Conservation (phyloP, 2,329 filamentous ascomycete genomes). For the Sporothrix dimorphospora region DNA sequence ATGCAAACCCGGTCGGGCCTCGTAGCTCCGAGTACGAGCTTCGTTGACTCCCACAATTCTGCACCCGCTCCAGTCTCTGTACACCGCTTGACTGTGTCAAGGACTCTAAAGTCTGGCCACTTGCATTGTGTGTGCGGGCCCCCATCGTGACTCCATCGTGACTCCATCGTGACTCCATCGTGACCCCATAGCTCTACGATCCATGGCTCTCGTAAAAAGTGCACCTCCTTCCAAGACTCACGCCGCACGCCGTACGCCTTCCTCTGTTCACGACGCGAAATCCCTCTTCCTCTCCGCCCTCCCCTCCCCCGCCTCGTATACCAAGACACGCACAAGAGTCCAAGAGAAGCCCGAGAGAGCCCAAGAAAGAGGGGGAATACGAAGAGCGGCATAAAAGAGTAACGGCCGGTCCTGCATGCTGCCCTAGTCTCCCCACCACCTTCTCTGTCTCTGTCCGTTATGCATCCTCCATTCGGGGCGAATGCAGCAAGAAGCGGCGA, state of each 20-base stretch:
- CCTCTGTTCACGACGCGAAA: neutral
- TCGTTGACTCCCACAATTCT: neutral
- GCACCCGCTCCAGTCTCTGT: neutral
- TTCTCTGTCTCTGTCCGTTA: neutral
- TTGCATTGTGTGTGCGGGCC: neutral
- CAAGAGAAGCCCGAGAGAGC: neutral
- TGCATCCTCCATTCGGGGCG: neutral
- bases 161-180: neutral
- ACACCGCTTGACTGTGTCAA: neutral
- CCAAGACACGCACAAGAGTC: neutral
- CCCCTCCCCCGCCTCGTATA: neutral
- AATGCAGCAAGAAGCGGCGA: neutral
- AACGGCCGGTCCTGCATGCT: neutral
- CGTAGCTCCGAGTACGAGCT: neutral
- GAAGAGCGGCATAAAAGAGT: too few species aligned
- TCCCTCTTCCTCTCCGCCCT: neutral
- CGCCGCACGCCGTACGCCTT: neutral
- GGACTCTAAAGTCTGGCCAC: too few species aligned
- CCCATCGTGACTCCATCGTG: neutral
- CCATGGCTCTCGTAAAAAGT: neutral
- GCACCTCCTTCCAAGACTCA: too few species aligned
- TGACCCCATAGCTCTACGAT: neutral
- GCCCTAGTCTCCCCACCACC: neutral
- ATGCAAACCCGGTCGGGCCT: neutral
- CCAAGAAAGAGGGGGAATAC: slow-evolving; percentile 13